Conservation (phyloP, 2,329 filamentous ascomycete genomes). For the Diplocarpon mali region DNA sequence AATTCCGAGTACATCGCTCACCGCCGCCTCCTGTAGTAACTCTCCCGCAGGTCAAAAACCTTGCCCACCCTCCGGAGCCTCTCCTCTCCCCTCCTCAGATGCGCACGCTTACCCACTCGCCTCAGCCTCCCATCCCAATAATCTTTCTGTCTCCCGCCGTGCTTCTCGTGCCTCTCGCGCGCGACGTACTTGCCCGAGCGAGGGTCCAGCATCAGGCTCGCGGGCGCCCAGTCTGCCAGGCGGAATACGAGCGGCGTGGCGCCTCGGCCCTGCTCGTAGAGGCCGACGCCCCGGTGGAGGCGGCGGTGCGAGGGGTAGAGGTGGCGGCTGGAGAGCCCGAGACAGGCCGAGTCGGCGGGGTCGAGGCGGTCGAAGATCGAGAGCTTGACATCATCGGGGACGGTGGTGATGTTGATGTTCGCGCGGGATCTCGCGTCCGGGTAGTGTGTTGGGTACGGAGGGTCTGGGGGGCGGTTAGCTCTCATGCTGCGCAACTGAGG, state of each 20-base stretch:
- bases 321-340: conserved; percentile 12
- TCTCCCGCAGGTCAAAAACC: not conserved
- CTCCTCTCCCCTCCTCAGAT: conserved; percentile 1
- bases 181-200: conserved; percentile 12
- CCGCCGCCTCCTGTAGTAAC: no score
- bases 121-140: conserved; percentile 5
- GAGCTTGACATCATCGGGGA: conserved; percentile 15
- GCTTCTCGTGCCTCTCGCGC: conserved; percentile 9
- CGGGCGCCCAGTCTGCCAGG: conserved; percentile 13
- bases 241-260: conserved; percentile 10
- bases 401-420: conserved; percentile 11
- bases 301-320: conserved; percentile 15
- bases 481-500: no score
- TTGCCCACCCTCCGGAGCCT: conserved; percentile 2
- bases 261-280: conserved; percentile 11
- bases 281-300: conserved; percentile 10
- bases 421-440: not conserved
- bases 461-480: no score
- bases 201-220: conserved; percentile 12
- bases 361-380: conserved; percentile 15
- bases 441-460: not conserved
- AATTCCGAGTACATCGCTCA: no score
- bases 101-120: not conserved
- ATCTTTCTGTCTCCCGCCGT: not conserved
- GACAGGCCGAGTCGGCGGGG: conserved; percentile 13